These are phyloP conservation scores for Bocquillonia castaneifolia DNA, from an alignment of 441 rosid genomes.

Conservation along the genomic window DNA sequence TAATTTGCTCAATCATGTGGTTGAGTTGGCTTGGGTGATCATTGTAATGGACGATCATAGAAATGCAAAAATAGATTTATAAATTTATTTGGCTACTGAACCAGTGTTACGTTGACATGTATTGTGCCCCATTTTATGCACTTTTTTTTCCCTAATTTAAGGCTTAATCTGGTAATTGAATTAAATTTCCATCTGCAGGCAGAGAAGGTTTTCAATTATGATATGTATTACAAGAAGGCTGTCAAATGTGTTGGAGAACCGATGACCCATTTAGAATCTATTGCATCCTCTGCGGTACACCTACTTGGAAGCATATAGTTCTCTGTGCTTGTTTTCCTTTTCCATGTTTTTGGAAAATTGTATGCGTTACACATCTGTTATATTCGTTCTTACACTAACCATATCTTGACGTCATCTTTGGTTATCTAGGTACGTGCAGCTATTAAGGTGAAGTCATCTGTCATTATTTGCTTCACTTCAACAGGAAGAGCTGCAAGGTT, in stretches of 20 bases:
- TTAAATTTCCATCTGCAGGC: constrained; percentile 41
- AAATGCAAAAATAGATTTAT: too few species aligned
- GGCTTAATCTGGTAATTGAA: neutral
- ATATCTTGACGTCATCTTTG: too few species aligned
- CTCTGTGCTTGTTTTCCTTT: constrained; percentile 16
- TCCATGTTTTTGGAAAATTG: neutral
- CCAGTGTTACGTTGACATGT: too few species aligned
- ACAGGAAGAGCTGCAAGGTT: constrained; percentile 95
- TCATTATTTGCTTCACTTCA: constrained; percentile 84
- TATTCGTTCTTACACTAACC: too few species aligned
- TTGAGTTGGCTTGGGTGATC: too few species aligned
- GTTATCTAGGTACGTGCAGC: constrained; percentile 74
- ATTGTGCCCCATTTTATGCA: too few species aligned
- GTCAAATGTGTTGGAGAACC: constrained; percentile 95
- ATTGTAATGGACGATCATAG: too few species aligned
- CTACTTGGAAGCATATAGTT: neutral
- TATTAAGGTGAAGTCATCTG: constrained; percentile 90
- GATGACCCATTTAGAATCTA: constrained; percentile 93
- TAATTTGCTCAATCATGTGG: too few species aligned
- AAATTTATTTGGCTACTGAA: too few species aligned
- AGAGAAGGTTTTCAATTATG: constrained; percentile 96
- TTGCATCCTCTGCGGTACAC: constrained; percentile 96
- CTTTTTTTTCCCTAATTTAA: too few species aligned
- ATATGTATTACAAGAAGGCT: constrained; percentile 82
- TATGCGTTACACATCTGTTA: neutral